Evolutionary conservation across 202 grass and related monocot species (phyloP), one percentile per base, ranked within the genome.

Genomic region (Alloteropsis angusta): DNA sequence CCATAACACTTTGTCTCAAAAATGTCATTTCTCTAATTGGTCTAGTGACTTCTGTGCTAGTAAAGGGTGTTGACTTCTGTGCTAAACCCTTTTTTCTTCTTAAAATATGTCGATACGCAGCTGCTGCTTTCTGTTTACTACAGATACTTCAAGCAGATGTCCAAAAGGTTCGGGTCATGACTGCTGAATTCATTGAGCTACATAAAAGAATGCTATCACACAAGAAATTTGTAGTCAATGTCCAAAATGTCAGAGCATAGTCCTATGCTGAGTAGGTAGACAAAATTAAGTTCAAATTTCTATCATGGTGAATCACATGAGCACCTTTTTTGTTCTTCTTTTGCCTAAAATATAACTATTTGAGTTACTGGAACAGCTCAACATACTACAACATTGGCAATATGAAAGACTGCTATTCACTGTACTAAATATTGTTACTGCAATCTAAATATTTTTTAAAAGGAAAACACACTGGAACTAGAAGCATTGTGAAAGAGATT

Each of bases 401-500:
- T 57, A 18, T 25, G 28, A 86, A 75, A 71, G 5, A 60, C 3
- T 52, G 62, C 18, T 68, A 44, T 52, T 80, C 67, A 50, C 23
- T 78, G 54, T 84, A 81, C 4, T 39, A 84, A 17, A 32, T 39
- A 75, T 21, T n/a, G 41, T 13, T 64, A 72, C 19, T 85, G 58
- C 55, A 34, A 72, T 56, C 25, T 56, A 50, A 8, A 34, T 10
- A 18, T 61, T 68, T 41, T 85, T 69, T 76, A 60, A 32, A 35
- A 15, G 32, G 14, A 79, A 71, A 75, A 12, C n/a, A 30, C 7
- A 43, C 42, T 61, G 36, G 45, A 54, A 28, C 26, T 46, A 2
- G 54, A 82, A 76, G 44, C 46, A 76, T 38, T 70, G 26, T 57
- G 35, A 63, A 65, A 71, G 19, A 60, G 37, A 54, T 49, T 41